Evolutionary conservation across 805 yeast species (phyloP), one percentile per base, ranked within the genome.

Genomic region (Saccharomycopsis babjevae): DNA sequence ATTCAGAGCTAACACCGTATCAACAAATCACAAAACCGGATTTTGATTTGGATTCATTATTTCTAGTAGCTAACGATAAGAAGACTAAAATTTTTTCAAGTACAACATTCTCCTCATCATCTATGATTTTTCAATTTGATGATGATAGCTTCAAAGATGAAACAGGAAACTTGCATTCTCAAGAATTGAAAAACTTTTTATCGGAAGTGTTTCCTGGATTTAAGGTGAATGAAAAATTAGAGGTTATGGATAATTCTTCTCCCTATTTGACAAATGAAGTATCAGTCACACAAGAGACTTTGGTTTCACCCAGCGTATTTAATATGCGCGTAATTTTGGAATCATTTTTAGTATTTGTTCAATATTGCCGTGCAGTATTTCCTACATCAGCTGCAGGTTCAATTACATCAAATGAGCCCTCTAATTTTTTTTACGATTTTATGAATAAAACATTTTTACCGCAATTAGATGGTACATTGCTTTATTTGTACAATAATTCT

Each of bases 301-400:
- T 89, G 43, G 87, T 88, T 1, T 83, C 84, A 0, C 83, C 89
- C 1, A 84, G 83, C 67, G 79, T 90, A 16, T 84, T 87, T 72
- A 89, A 91, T 67, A 89, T 92, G 86, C 79, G 92, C 65, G 79
- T 88, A 5, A 79, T 91, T 16, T 72, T 89, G 57, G 96, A 88
- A 61, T 85, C 88, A 43, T 83, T 89, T 43, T 76, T 89, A 56
- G 73, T 83, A 13, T 89, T 89, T 68, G 76, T 83, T 30, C 84
- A 88, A 54, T 84, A 88, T 1, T 74, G 88, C 0, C 73, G 77
- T 11, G 67, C 77, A 1, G 67, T 78, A 4, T 70, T 80, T 11
- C 78, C 78, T 1, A 57, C 67, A 5, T 63, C 66, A 8, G 32
- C 59, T 13, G 60, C 66, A 25, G 63, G 68, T 54, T 62, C 67